Conservation (phyloP, 2,329 filamentous ascomycete genomes). For the Rhytidhysteron rufulum region DNA sequence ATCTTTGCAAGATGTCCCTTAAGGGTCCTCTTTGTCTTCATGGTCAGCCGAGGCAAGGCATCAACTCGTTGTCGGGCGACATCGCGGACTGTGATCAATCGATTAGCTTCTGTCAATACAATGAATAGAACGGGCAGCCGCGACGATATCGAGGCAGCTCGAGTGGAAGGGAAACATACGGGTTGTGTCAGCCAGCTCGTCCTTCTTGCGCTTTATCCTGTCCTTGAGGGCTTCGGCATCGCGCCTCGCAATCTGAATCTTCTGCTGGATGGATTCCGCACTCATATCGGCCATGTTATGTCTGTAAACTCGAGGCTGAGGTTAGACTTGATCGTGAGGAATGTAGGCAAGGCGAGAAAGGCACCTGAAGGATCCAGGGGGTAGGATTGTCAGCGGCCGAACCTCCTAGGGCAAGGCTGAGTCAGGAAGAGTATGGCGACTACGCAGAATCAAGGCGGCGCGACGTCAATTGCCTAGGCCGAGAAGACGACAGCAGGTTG, state of each 20-base stretch:
- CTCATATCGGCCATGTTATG: constrained; percentile 46
- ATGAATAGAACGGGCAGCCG: too few species aligned
- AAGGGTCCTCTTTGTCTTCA: constrained; percentile 95
- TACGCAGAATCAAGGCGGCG: constrained; percentile 21
- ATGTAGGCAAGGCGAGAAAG: constrained; percentile 1
- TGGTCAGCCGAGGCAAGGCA: constrained; percentile 84
- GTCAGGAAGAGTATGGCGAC: constrained; percentile 6
- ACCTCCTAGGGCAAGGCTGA: constrained; percentile 8
- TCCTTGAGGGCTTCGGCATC: constrained; percentile 98
- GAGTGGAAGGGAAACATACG: too few species aligned
- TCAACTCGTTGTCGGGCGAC: constrained; percentile 92
- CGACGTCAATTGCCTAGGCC: constrained; percentile 26
- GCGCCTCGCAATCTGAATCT: constrained; percentile 92
- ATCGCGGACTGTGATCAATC: constrained; percentile 66
- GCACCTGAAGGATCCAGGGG: constrained; percentile 3
- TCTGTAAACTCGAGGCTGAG: constrained; percentile 5
- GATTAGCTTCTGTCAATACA: too few species aligned
- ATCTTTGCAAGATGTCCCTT: constrained; percentile 99
- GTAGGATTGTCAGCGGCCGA: background rate
- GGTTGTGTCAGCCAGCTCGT: constrained; percentile 96
- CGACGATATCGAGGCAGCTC: too few species aligned
- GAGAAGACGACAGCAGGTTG: constrained; percentile 1
- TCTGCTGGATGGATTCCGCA: constrained; percentile 50
- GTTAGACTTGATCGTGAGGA: constrained; percentile 5
- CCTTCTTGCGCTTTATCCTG: constrained; percentile 99